Conservation (phyloP, 2,329 filamentous ascomycete species). For the Pseudohalonectria lignicola region DNA sequence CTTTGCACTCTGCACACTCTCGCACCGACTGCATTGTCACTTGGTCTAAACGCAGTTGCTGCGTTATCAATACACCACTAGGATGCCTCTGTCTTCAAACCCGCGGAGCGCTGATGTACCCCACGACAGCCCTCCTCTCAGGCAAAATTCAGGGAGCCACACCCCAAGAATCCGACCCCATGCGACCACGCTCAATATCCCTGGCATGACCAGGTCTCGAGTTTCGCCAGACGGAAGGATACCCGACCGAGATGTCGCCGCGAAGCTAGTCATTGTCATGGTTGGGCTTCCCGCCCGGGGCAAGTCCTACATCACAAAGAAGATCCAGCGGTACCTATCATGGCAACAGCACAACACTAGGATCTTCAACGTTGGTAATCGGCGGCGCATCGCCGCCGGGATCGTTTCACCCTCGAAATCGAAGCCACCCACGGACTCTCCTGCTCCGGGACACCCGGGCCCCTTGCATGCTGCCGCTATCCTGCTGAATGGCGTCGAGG, state of each 20-base stretch:
- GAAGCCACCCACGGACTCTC: constrained; percentile 13
- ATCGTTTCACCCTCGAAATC: constrained; percentile 20
- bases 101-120: too few species aligned
- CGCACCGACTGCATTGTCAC: too few species aligned
- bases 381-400: constrained; percentile 69
- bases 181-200: constrained; percentile 92
- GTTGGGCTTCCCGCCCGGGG: constrained; percentile 89
- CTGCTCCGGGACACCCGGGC: too few species aligned
- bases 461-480: constrained; percentile 36
- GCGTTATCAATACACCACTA: too few species aligned
- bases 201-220: constrained; percentile 88
- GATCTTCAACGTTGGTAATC: constrained; percentile 96
- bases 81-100: too few species aligned
- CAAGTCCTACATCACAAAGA: constrained; percentile 99
- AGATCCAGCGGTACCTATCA: constrained; percentile 86
- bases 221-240: constrained; percentile 95
- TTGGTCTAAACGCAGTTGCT: too few species aligned
- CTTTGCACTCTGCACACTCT: too few species aligned
- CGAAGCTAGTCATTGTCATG: constrained; percentile 97
- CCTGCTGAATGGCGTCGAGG: constrained; percentile 40
- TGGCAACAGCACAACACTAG: constrained; percentile 94
- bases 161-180: constrained; percentile 72
- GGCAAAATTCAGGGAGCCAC: constrained; percentile 63
- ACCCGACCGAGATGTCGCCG: constrained; percentile 83
- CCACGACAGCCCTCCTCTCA: constrained; percentile 53